Evolutionary conservation across 2,329 filamentous ascomycete genomes (phyloP).

Genomic region (Triangularia setosa): DNA sequence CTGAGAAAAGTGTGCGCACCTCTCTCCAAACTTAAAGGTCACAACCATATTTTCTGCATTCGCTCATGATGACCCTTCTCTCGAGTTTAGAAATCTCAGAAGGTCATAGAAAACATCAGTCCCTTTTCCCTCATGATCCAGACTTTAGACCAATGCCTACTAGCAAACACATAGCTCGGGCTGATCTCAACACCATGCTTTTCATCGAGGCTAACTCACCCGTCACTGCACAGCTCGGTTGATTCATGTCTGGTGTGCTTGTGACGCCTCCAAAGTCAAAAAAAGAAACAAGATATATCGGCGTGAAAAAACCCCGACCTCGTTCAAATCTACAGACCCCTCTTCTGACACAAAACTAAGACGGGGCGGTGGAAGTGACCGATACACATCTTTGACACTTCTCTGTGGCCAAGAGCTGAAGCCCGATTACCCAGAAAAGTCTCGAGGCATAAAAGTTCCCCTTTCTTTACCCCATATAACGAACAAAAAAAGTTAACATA

Average conservation of each 20-base stretch:
- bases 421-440: background rate
- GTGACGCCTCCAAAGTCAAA: background rate
- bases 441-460: background rate
- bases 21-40: background rate
- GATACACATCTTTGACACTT: background rate
- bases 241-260: background rate
- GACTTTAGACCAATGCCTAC: background rate
- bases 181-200: background rate
- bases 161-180: background rate
- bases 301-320: background rate
- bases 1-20: background rate
- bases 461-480: background rate
- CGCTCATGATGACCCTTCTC: background rate
- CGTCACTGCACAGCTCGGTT: constrained; percentile 6
- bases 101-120: background rate
- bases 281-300: background rate
- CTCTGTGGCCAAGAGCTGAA: background rate
- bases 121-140: background rate
- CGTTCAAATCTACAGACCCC: background rate
- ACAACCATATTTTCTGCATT: background rate
- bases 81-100: background rate
- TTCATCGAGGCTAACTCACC: background rate
- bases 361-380: background rate
- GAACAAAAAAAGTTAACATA: background rate
- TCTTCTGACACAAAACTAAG: background rate